Percentiles rank a stretch among this genome's conserved stretches.
Conservation (phyloP, 1,139 yeast species). For the Debaryomyces psychrophilus region DNA sequence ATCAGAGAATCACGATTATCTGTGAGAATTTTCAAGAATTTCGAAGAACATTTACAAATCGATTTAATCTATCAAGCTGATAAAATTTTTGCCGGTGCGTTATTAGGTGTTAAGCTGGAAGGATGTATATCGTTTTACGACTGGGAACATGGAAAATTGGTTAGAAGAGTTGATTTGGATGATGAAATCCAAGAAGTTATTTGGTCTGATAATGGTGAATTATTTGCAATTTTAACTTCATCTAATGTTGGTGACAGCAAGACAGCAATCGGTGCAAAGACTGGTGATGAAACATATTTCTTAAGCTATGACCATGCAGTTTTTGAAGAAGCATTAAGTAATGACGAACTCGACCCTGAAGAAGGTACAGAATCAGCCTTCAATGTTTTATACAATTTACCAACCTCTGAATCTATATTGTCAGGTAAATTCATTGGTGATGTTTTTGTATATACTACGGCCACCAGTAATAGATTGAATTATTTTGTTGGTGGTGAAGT, state of each 20-base stretch:
- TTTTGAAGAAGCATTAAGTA: slow-evolving; percentile 64
- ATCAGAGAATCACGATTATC: slow-evolving; percentile 69
- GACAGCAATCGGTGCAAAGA: slow-evolving; percentile 28
- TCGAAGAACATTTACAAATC: slow-evolving; percentile 71
- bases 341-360: slow-evolving; percentile 66
- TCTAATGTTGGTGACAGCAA: slow-evolving; percentile 28
- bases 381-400: slow-evolving; percentile 80
- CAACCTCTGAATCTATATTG: slow-evolving; percentile 68
- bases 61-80: slow-evolving; percentile 77
- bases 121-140: slow-evolving; percentile 88
- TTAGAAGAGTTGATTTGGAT: slow-evolving; percentile 78
- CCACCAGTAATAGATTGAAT: slow-evolving; percentile 83
- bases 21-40: slow-evolving; percentile 78
- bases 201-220: slow-evolving; percentile 95
- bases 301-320: slow-evolving; percentile 70
- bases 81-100: slow-evolving; percentile 82
- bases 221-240: slow-evolving; percentile 74
- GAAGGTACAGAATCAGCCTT: slow-evolving; percentile 89
- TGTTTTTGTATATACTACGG: slow-evolving; percentile 85
- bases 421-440: slow-evolving; percentile 98
- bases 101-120: slow-evolving; percentile 79
- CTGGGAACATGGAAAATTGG: slow-evolving; percentile 86
- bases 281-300: slow-evolving; percentile 72
- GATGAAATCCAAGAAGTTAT: slow-evolving; percentile 75
- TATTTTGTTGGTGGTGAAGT: slow-evolving; percentile 94